Evolutionary conservation across 2,329 filamentous ascomycete genomes (phyloP).

Genomic region (Fonsecaea erecta): DNA sequence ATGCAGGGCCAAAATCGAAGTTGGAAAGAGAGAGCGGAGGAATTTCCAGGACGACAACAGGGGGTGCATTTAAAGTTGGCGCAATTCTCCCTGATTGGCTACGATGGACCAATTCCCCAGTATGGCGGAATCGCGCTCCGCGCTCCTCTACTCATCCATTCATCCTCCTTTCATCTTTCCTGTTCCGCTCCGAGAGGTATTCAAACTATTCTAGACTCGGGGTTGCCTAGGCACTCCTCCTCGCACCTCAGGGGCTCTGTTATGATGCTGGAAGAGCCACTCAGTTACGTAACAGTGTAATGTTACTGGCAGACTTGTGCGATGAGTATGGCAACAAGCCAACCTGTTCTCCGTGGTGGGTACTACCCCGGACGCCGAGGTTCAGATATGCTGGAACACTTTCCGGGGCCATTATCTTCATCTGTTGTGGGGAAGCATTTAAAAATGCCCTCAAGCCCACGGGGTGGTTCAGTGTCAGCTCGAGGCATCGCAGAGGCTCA

Average conservation of each 20-base stretch:
- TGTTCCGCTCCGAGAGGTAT: background rate
- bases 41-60: background rate
- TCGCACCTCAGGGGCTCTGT: background rate
- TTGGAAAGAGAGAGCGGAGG: conserved; percentile 2
- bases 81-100: conserved; percentile 11
- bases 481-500: background rate
- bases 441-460: background rate
- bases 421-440: background rate
- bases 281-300: background rate
- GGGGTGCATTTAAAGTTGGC: background rate
- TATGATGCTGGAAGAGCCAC: background rate
- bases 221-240: background rate
- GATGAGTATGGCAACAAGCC: background rate
- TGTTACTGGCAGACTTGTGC: background rate
- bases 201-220: background rate
- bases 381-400: background rate
- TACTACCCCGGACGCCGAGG: background rate
- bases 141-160: background rate
- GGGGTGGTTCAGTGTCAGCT: background rate
- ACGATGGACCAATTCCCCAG: background rate
- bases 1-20: background rate
- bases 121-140: background rate
- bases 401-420: background rate
- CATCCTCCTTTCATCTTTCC: background rate
- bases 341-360: background rate